Evolutionary conservation across 495 filamentous ascomycete species (phyloP).

Genomic region (Talaromyces stipitatus): DNA sequence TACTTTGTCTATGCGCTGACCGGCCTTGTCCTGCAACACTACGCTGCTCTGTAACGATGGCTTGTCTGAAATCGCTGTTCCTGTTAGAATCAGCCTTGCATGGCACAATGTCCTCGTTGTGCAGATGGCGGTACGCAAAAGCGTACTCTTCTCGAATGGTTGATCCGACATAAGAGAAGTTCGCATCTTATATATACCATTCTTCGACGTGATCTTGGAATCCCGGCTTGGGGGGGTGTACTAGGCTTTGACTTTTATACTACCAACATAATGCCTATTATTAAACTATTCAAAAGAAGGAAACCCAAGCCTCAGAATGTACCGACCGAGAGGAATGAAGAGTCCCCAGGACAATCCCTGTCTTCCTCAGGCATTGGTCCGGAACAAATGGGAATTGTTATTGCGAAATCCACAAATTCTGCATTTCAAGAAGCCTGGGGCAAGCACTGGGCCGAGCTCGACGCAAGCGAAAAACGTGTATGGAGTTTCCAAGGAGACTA

Average conservation of each 20-base stretch:
- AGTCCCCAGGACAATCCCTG: not conserved
- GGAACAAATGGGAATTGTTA: not conserved
- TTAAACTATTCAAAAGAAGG: not conserved
- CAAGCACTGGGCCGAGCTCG: not conserved
- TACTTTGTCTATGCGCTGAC: not conserved
- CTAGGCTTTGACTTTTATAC: not conserved
- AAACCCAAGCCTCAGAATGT: not conserved
- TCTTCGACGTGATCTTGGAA: not conserved
- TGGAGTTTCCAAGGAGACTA: not conserved
- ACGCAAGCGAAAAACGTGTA: not conserved
- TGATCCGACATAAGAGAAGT: not conserved
- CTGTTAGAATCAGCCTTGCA: not conserved
- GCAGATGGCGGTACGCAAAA: not conserved
- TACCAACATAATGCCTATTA: not conserved
- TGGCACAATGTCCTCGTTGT: not conserved
- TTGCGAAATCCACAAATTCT: conserved; percentile 1
- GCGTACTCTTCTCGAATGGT: not conserved
- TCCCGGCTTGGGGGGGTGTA: too few relatives aligned
- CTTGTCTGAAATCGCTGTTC: not conserved
- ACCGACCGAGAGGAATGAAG: not conserved
- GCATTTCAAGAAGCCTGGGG: conserved; percentile 4
- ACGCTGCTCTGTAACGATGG: not conserved
- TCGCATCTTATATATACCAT: not conserved
- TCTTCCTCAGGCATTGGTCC: not conserved
- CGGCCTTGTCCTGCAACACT: not conserved